Base-by-base conservation (phyloP, 306 rosid species). In the Vigna hirtella region DNA sequence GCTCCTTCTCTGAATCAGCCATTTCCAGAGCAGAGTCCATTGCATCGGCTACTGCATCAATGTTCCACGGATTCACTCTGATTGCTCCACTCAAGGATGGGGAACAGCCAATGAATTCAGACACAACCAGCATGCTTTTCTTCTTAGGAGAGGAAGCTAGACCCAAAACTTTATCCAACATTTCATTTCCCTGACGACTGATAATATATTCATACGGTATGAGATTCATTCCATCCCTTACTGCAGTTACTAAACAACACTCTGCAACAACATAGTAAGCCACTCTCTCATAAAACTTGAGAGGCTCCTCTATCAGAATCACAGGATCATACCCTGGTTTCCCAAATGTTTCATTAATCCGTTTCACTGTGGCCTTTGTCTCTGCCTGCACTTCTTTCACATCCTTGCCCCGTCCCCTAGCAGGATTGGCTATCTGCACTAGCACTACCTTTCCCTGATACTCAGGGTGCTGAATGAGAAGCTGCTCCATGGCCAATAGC, bases 71-170 rank as follows among this genome's bases (percentile, higher is more conserved):
- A 71, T 92, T 92, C 74, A 92, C 97, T 48, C 96, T 90, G 77
- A 92, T 90, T 24, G 97, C 97, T 55, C 97, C 97, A 64, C 97
- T 90, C 76, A 92, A 83, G 43, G 97, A 92, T 4, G 97, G 97
- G 10, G 97, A 92, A 83, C 97, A 92, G 17, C 97, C 97, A 65
- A 92, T 92, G 84, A 92, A 92, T 62, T 92, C 97, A 2, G 97
- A 92, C 55, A 92, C 91, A 81, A 92, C 97, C 36, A 92, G 76
- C 93, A 86, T 90, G 83, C 97, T 93, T 83, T 87, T 93, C 66
- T 89, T 85, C 86, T 85, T 85, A 38, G 82, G 66, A 17, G 83
- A 76, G 8, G 88, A 40, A 9, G 68, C 70, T 61, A 87, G 59
- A 18, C 92, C 90, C 87, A 90, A 66, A 47, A 89, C 81, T 73